Percentiles rank a stretch among this genome's conserved stretches.
These are phyloP conservation scores for Rhodotorula taiwanensis DNA, from an alignment of 768 basidiomycete genomes.

Conservation along the genomic window DNA sequence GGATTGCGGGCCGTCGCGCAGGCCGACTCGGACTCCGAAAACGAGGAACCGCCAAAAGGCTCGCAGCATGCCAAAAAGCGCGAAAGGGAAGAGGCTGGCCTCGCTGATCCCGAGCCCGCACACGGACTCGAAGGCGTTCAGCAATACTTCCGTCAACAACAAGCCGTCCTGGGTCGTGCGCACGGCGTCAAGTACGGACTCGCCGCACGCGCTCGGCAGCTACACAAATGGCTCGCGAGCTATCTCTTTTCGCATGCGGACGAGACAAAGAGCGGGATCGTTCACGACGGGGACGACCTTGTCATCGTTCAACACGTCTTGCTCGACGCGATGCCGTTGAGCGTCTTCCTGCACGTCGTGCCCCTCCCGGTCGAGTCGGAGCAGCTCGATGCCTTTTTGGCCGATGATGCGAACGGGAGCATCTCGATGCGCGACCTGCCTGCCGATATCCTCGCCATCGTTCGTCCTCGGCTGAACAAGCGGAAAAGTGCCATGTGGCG, in stretches of 20 bases:
- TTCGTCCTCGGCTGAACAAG: constrained; percentile 9
- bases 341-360: constrained; percentile 60
- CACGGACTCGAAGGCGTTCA: constrained; percentile 37
- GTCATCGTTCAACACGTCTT: constrained; percentile 58
- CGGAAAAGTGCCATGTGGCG: constrained; percentile 50
- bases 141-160: constrained; percentile 62
- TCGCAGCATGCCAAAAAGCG: too few relatives aligned
- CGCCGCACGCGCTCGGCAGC: constrained; percentile 56
- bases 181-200: constrained; percentile 70
- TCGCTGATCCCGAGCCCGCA: not conserved
- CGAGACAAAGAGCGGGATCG: constrained; percentile 44
- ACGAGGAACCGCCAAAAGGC: not conserved
- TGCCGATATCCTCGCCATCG: constrained; percentile 6
- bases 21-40: not conserved
- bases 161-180: constrained; percentile 61
- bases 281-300: constrained; percentile 49
- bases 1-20: not conserved
- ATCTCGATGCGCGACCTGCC: constrained; percentile 14
- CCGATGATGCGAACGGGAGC: constrained; percentile 48
- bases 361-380: constrained; percentile 56
- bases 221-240: constrained; percentile 56
- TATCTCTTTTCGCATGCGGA: constrained; percentile 49
- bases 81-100: not conserved
- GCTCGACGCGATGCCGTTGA: constrained; percentile 59
- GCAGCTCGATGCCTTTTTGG: constrained; percentile 55